These are phyloP conservation scores for Calonectria ilicicola DNA, from an alignment of 2,329 filamentous ascomycete species.

Conservation along the genomic window DNA sequence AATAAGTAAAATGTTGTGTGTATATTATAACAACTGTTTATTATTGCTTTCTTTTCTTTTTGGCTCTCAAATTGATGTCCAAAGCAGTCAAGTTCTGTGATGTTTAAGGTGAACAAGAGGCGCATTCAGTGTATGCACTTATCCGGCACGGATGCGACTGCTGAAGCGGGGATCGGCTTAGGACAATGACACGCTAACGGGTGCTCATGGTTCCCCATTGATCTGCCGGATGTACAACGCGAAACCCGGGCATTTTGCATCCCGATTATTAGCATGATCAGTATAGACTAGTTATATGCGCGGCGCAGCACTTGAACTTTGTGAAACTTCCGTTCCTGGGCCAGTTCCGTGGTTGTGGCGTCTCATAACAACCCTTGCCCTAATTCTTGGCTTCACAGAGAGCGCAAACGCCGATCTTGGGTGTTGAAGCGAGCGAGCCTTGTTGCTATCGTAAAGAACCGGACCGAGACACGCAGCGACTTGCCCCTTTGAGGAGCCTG, in stretches of 20 bases:
- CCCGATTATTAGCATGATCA: conserved; percentile 2
- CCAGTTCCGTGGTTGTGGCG: conserved; percentile 13
- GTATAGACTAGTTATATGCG: conserved; percentile 5
- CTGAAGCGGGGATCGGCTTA: neutral
- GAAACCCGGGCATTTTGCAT: conserved; percentile 3
- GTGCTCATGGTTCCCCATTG: neutral
- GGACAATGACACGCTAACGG: neutral
- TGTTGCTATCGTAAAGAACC: neutral
- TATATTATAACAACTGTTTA: too few species aligned
- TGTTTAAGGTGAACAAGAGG: too few species aligned
- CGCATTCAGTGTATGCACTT: too few species aligned
- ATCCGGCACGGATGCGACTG: neutral
- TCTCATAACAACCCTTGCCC: neutral
- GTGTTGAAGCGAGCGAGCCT: neutral
- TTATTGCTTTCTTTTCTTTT: too few species aligned
- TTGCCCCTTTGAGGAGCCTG: neutral
- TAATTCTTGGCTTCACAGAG: neutral
- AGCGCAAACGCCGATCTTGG: neutral
- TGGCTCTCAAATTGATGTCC: too few species aligned
- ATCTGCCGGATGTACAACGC: neutral
- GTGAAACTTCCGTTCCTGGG: neutral
- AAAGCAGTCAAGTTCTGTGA: too few species aligned
- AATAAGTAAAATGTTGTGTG: too few species aligned
- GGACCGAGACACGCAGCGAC: neutral
- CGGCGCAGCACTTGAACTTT: neutral